Evolutionary conservation across 2,329 filamentous ascomycete genomes (phyloP).

Genomic region (Trichophyton benhamiae): DNA sequence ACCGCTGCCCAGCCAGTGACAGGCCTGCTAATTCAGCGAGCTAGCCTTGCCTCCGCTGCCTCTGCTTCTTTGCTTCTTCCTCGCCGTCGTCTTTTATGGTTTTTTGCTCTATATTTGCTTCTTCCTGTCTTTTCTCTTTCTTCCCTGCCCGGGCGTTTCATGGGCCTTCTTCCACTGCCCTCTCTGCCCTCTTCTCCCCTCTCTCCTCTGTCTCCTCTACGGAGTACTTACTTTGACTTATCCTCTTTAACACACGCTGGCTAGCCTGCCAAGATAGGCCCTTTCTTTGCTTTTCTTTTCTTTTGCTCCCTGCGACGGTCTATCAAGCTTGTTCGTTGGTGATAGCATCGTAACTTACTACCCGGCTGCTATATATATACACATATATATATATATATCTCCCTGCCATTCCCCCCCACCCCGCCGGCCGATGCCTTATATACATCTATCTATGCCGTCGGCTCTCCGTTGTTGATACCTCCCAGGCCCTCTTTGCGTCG

Average conservation of each 20-base stretch:
- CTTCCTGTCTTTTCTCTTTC: background rate
- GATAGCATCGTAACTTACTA: no score
- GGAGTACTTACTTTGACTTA: background rate
- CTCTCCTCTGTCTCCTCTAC: no score
- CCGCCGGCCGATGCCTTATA: background rate
- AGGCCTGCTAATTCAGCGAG: no score
- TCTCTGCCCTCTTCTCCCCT: no score
- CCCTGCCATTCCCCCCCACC: background rate
- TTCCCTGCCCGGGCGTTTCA: constrained; percentile 1
- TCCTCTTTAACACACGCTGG: background rate
- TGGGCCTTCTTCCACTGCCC: background rate
- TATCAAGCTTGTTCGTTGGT: background rate
- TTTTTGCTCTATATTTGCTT: background rate
- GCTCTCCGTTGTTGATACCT: background rate
- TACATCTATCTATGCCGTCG: background rate
- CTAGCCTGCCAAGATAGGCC: background rate
- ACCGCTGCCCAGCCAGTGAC: no score
- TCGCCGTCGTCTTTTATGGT: background rate
- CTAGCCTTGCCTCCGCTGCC: no score
- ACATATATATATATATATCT: background rate
- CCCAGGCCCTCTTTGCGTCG: background rate
- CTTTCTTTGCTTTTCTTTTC: background rate
- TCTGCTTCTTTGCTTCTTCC: background rate
- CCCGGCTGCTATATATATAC: no score
- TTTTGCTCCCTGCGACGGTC: background rate